Conservation (phyloP, 371 early-diverging fungal genomes). For the Apophysomyces variabilis region DNA sequence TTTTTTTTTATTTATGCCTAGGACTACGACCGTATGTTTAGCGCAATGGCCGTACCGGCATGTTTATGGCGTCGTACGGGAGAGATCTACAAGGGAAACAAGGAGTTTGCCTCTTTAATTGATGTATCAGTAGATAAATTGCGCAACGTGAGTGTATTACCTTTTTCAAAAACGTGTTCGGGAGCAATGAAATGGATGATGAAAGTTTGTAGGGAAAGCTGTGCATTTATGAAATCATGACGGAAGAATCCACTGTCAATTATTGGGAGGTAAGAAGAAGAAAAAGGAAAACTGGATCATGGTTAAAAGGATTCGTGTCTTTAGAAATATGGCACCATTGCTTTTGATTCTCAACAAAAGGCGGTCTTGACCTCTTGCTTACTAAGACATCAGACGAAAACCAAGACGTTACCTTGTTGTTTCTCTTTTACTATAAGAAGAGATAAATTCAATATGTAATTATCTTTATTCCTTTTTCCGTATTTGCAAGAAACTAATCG, state of each 20-base stretch:
- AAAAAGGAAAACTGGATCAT: neutral
- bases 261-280: conserved; percentile 69
- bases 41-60: conserved; percentile 92
- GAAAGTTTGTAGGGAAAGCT: conserved; percentile 49
- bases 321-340: conserved; percentile 93
- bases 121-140: conserved; percentile 82
- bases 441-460: conserved; percentile 84
- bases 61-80: conserved; percentile 96
- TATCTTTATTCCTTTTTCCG: neutral
- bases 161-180: neutral
- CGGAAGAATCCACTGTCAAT: conserved; percentile 81
- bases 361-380: conserved; percentile 91
- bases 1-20: conserved; percentile 22
- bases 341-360: conserved; percentile 94
- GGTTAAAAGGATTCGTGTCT: conserved; percentile 1
- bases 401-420: conserved; percentile 75
- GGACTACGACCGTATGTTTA: conserved; percentile 93
- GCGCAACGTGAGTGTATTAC: conserved; percentile 57
- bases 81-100: conserved; percentile 94
- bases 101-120: conserved; percentile 90
- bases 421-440: conserved; percentile 94
- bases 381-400: conserved; percentile 61
- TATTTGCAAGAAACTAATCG: neutral
- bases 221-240: conserved; percentile 88
- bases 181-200: neutral